Conservation (phyloP, 1,284 basidiomycete genomes). For the Leccinum subrobustum region DNA sequence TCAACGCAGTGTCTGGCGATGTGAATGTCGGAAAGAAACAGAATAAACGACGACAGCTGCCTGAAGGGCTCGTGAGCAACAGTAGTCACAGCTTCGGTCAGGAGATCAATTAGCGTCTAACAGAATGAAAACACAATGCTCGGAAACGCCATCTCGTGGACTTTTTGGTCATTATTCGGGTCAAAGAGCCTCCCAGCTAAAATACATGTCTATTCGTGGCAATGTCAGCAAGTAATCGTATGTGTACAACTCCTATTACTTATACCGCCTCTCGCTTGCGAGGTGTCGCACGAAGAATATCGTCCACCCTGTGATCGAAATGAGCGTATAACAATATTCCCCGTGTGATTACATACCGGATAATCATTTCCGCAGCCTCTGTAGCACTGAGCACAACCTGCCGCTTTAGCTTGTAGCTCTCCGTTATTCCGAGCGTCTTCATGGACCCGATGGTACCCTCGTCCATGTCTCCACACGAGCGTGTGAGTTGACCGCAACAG, state of each 20-base stretch:
- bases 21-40: constrained; percentile 47
- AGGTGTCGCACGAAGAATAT: too few species aligned
- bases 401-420: constrained; percentile 96
- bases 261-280: constrained; percentile 60
- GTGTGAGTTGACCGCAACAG: background rate
- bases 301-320: background rate
- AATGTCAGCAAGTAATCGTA: background rate
- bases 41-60: constrained; percentile 43
- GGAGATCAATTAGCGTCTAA: constrained; percentile 7
- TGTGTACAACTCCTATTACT: constrained; percentile 3
- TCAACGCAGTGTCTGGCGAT: constrained; percentile 27
- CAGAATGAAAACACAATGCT: background rate
- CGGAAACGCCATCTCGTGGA: background rate
- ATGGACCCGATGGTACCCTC: constrained; percentile 85
- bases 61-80: constrained; percentile 35
- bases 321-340: constrained; percentile 6
- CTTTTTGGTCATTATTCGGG: too few species aligned
- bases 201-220: background rate
- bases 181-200: too few species aligned
- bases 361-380: constrained; percentile 98
- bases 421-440: constrained; percentile 86
- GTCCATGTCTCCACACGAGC: constrained; percentile 72
- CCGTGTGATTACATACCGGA: constrained; percentile 61
- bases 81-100: constrained; percentile 22
- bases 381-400: constrained; percentile 94